phyloP scores from a whole-genome alignment of 2,329 filamentous ascomycete species.

The Diatrype stigma region DNA sequence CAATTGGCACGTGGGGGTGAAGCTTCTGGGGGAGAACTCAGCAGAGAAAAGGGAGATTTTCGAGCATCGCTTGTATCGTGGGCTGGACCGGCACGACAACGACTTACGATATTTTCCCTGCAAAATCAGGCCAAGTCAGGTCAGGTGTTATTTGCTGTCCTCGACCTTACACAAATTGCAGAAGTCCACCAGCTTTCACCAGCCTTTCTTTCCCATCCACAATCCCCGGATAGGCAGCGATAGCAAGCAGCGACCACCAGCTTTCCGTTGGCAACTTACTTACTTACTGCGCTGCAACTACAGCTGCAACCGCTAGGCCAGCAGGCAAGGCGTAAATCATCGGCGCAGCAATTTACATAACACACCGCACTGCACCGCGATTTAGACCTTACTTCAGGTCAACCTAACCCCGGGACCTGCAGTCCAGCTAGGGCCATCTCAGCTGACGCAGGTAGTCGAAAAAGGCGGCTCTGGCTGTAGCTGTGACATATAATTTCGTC shows the following conservation, averaged over 20 bases:
- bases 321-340: neutral
- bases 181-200: constrained; percentile 8
- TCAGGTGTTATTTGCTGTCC: constrained; percentile 2
- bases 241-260: neutral
- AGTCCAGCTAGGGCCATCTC: neutral
- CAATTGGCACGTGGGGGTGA: constrained; percentile 7
- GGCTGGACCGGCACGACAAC: constrained; percentile 21
- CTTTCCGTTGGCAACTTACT: too few species aligned
- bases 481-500: neutral
- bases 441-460: neutral
- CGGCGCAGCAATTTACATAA: neutral
- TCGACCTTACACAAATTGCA: too few species aligned
- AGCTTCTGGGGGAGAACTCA: neutral
- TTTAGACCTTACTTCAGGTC: neutral
- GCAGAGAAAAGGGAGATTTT: constrained; percentile 2
- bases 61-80: constrained; percentile 18
- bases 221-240: neutral
- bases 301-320: neutral
- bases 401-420: neutral
- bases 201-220: constrained; percentile 1
- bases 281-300: neutral
- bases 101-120: constrained; percentile 8
- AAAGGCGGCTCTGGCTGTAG: neutral
- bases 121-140: too few species aligned
- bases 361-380: neutral